Percentiles rank a stretch among this genome's conserved stretches.
Evolutionary conservation across 2,329 filamentous ascomycete genomes (phyloP).

Genomic region (Dactylellina leptospora): DNA sequence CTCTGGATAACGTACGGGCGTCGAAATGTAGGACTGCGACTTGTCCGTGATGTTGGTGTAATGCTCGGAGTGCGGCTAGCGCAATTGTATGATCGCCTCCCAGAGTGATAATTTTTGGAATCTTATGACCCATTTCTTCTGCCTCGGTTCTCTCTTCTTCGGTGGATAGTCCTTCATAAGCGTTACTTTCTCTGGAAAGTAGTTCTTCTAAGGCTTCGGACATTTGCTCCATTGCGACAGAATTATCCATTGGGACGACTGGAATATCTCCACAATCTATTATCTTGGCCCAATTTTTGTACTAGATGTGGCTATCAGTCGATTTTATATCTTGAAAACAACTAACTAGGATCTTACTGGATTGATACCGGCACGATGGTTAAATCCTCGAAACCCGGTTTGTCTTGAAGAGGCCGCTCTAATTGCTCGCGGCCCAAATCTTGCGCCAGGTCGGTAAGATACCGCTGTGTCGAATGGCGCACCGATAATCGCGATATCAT

Average conservation of each 20-base stretch:
- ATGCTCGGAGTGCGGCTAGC: conserved; percentile 73
- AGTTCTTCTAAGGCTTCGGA: conserved; percentile 79
- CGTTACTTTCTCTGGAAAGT: conserved; percentile 29
- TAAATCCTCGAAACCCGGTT: conserved; percentile 81
- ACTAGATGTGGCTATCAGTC: conserved; percentile 59
- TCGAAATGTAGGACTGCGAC: conserved; percentile 80
- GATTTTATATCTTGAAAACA: neutral
- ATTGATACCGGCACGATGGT: conserved; percentile 81
- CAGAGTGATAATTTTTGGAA: conserved; percentile 71
- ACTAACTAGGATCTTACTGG: conserved; percentile 65
- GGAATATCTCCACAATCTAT: conserved; percentile 93
- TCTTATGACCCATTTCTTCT: conserved; percentile 37
- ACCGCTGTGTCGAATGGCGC: conserved; percentile 79
- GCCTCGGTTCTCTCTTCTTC: conserved; percentile 50
- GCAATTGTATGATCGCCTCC: conserved; percentile 78
- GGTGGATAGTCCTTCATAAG: conserved; percentile 14
- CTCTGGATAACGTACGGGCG: conserved; percentile 59
- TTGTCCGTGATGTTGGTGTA: conserved; percentile 70
- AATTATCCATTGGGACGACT: conserved; percentile 85
- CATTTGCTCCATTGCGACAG: conserved; percentile 82
- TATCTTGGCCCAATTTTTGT: conserved; percentile 78
- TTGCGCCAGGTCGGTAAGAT: conserved; percentile 74
- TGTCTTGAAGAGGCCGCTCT: conserved; percentile 83
- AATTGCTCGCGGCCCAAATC: conserved; percentile 88
- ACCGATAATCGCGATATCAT: conserved; percentile 77